phyloP scores from a whole-genome alignment of 192 early-diverging fungal genomes.

The Diversispora eburnea region DNA sequence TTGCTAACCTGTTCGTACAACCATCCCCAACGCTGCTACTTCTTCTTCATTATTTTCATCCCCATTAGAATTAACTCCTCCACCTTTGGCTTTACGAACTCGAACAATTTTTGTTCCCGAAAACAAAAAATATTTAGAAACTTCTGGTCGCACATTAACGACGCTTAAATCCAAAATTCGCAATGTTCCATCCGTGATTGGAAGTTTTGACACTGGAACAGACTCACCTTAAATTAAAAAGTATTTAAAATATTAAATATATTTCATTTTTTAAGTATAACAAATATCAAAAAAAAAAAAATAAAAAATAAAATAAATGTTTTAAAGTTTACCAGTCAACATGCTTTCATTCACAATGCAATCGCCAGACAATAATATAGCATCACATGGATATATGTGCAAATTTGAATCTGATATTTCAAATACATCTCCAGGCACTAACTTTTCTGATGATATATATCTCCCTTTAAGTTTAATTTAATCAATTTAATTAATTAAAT shows the following conservation, averaged over 20 bases:
- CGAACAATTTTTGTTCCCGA: constrained; percentile 91
- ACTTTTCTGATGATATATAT: constrained; percentile 61
- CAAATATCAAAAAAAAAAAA: background rate
- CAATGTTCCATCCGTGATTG: constrained; percentile 64
- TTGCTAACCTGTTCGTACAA: constrained; percentile 65
- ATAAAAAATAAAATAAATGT: no score
- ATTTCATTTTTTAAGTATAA: background rate
- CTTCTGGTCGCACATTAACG: constrained; percentile 68
- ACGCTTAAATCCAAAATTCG: constrained; percentile 63
- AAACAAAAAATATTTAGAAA: constrained; percentile 86
- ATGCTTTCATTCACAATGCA: constrained; percentile 98
- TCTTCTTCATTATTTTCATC: constrained; percentile 36
- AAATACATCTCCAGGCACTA: constrained; percentile 95
- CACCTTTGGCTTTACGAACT: constrained; percentile 52
- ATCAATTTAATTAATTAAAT: no score
- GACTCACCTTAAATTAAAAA: constrained; percentile 66
- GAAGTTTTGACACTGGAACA: constrained; percentile 87
- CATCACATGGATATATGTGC: constrained; percentile 83
- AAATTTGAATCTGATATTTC: constrained; percentile 66
- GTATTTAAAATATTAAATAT: background rate
- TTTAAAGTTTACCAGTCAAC: constrained; percentile 59
- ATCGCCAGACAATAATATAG: constrained; percentile 85
- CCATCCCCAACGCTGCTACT: constrained; percentile 69
- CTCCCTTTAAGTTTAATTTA: constrained; percentile 32
- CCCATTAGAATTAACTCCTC: constrained; percentile 32